Base-by-base conservation (phyloP, 2,329 filamentous ascomycete species). In the Cercospora brassicicola region DNA sequence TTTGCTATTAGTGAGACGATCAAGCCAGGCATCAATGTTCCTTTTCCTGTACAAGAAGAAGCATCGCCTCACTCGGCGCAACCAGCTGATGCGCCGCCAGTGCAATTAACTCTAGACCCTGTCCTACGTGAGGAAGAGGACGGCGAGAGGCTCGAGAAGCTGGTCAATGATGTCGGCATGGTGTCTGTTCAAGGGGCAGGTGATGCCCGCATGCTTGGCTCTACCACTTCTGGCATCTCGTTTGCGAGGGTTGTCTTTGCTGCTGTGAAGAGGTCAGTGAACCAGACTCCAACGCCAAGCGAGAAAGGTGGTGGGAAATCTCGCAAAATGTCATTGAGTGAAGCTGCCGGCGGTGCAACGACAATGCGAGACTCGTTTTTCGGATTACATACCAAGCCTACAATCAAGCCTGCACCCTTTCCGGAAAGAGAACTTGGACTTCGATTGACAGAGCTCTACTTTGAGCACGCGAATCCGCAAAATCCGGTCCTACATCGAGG, bases 291-390 rank as follows among this genome's bases (percentile, higher is more conserved):
- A 51, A 90, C 81, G 5, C 83, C 82, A 57, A 90, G 89, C 10
- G 91, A 92, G 73, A 89, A 88, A 73, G 86, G 84, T 9, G 64
- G 63, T 36, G 62, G 84, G 85, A 64, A 70, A 57, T 85, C 88
- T 3, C 87, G 86, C 71, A 88, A 87, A 76, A 79, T 84, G 70
- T 74, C 84, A 69, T 75, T 85, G 69, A 81, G 84, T 68, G 73
- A 79, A 71, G 81, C 83, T 57, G 80, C 83, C 42, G 83, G 85
- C 39, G 84, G 86, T 45, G 90, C 89, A 42, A 93, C 92, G 18
- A 93, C 91, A 11, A 95, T 97, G 90, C 88, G 94, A 67, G 94
- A 98, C 80, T 96, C 93, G 0, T 97, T 97, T 84, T 98, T 98
- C 77, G 94, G 94, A n/a, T 83, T 98, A 55, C 93, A 97, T 74